These are phyloP conservation scores for Rhytidiadelphus loreus DNA, from an alignment of 225 moss, liverwort and hornwort genomes.

Conservation along the genomic window DNA sequence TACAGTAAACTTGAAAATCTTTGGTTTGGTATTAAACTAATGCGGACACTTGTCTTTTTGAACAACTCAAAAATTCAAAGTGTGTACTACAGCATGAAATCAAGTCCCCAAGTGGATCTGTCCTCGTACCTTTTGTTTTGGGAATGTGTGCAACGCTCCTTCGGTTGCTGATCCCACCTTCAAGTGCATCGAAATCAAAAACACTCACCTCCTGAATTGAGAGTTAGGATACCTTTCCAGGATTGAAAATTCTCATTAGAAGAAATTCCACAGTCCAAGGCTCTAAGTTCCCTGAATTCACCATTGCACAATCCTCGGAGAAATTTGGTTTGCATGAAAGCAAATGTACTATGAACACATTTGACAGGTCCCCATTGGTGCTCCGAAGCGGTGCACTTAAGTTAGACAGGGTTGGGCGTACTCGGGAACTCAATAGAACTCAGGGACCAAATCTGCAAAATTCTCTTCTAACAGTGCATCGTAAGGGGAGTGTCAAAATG, in stretches of 20 bases:
- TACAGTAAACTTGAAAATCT: background rate
- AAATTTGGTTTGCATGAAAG: background rate
- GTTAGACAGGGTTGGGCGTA: background rate
- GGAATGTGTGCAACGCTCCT: constrained; percentile 16
- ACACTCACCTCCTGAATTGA: constrained; percentile 33
- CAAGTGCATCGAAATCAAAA: constrained; percentile 32
- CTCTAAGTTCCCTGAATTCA: background rate
- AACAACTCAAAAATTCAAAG: background rate
- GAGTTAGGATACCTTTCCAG: background rate
- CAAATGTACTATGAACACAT: background rate
- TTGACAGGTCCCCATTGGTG: background rate
- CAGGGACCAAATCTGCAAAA: background rate
- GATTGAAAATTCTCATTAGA: background rate
- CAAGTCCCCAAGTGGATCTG: background rate
- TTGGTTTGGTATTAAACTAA: background rate
- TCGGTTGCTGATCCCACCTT: constrained; percentile 35
- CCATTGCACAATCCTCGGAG: background rate
- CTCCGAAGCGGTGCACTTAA: background rate
- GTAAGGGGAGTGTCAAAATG: background rate
- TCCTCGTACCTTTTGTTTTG: constrained; percentile 15
- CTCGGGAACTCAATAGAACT: background rate
- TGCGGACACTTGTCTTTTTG: background rate
- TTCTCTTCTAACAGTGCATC: background rate
- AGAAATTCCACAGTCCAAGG: background rate
- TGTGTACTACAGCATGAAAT: background rate